Base-by-base conservation (phyloP, 768 basidiomycete genomes). In the Arthromyces matolae region DNA sequence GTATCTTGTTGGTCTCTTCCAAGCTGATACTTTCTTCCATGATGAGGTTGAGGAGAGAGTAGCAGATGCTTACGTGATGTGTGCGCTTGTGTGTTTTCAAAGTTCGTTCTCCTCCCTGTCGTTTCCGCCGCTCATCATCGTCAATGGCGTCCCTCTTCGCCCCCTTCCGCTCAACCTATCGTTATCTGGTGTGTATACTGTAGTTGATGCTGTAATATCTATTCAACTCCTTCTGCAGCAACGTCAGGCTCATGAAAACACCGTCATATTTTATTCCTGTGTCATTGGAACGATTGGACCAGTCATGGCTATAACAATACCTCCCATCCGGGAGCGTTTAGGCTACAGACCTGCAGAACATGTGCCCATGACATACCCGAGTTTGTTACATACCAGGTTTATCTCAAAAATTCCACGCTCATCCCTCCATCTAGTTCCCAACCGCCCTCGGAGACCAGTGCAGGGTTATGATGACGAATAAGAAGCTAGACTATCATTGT, bases 1-100 rank as follows among this genome's bases (percentile, higher is more conserved):
- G 91, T 65, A 96, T 89, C 70, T 89, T 93, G 77, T 94, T 94
- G 29, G 93, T 94, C 75, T 94, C 92, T 61, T 93, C 92, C 62
- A 95, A 79, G 61, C 87, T 89, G 63, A 95, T 87, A 56, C 88
- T 85, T 67, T 89, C 82, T 72, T 91, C 86, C 86, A 89, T 83
- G 84, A 77, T 75, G 78, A 80, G 49, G 53, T 68, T 61, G 48
- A 45, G 27, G 53, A 40, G 54, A 34, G 49, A 36, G 42, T 38
- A 45, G 51, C 41, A 34, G 35, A 42, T 34, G 55, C 46, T 64
- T 59, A 57, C 53, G 61, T 58, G 55, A 59, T 57, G 33, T 36
- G 27, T 25, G 13, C 24, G 42, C 48, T 53, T 50, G 58, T 43
- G 33, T 23, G 28, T 48, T 42, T 49, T 52, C 47, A 48, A 20